Conservation (phyloP, 768 basidiomycete genomes). For the Hydnum rufescens region DNA sequence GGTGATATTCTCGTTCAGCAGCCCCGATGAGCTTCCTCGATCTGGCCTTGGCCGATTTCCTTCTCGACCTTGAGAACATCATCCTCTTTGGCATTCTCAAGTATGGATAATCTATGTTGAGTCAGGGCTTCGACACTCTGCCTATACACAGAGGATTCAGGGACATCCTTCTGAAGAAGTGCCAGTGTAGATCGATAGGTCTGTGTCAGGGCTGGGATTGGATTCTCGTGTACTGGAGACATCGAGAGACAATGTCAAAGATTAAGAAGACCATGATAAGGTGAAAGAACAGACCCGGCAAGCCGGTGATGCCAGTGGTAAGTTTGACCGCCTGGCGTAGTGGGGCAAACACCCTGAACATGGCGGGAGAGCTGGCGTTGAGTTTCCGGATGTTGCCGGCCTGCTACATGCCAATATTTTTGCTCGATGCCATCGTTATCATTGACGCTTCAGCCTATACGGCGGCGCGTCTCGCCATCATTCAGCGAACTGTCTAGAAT, state of each 20-base stretch:
- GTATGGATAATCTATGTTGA: conserved; percentile 53
- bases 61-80: conserved; percentile 50
- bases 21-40: conserved; percentile 71
- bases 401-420: not conserved
- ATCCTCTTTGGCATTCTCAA: conserved; percentile 33
- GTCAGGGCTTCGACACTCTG: conserved; percentile 75
- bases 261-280: not conserved
- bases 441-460: too few species aligned
- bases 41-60: conserved; percentile 62
- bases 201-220: conserved; percentile 54
- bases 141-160: conserved; percentile 70
- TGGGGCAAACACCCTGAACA: conserved; percentile 34
- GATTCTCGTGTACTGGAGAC: conserved; percentile 50
- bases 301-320: conserved; percentile 74
- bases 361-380: conserved; percentile 14
- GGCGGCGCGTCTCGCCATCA: too few species aligned
- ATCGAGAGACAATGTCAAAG: not conserved
- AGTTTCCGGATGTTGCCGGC: not conserved
- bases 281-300: conserved; percentile 17
- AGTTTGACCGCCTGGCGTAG: conserved; percentile 33
- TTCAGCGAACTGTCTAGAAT: too few species aligned
- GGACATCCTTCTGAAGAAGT: conserved; percentile 39
- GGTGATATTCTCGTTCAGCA: conserved; percentile 60
- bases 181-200: conserved; percentile 65
- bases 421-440: conserved; percentile 2